These are phyloP conservation scores for Clarkia xantiana DNA, from an alignment of 345 rosid genomes.

Conservation along the genomic window DNA sequence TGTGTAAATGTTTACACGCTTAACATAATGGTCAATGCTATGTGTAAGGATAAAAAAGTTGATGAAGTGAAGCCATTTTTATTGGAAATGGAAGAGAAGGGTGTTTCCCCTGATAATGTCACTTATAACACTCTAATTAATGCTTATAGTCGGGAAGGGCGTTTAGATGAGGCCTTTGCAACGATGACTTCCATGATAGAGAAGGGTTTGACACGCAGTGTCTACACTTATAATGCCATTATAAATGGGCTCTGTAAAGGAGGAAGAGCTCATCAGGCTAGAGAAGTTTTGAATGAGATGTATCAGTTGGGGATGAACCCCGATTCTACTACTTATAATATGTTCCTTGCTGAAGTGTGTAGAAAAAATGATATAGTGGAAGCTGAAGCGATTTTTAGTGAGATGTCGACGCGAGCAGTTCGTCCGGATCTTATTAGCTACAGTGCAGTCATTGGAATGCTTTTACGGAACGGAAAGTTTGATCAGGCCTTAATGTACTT, in stretches of 20 bases:
- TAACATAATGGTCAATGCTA: conserved; percentile 83
- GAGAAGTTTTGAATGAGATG: conserved; percentile 48
- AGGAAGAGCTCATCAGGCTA: conserved; percentile 40
- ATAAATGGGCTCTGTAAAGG: conserved; percentile 53
- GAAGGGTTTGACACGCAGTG: conserved; percentile 53
- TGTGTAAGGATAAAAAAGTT: conserved; percentile 58
- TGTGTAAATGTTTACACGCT: conserved; percentile 30
- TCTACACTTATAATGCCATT: conserved; percentile 49
- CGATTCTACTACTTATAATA: conserved; percentile 51
- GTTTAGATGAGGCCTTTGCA: conserved; percentile 45
- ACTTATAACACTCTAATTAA: conserved; percentile 62
- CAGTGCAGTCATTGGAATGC: conserved; percentile 25
- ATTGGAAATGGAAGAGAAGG: conserved; percentile 35
- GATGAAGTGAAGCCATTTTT: conserved; percentile 30
- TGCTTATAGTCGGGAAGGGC: conserved; percentile 49
- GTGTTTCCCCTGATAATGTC: conserved; percentile 47
- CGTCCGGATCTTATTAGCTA: conserved; percentile 63
- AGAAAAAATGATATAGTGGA: conserved; percentile 35
- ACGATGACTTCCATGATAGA: conserved; percentile 38
- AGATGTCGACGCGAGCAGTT: conserved; percentile 32
- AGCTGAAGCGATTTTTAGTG: conserved; percentile 36
- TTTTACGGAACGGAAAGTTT: conserved; percentile 15
- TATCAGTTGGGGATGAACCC: conserved; percentile 37
- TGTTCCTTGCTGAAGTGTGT: conserved; percentile 54
- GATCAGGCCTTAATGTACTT: conserved; percentile 39